These are phyloP conservation scores for Gonium pectorale DNA, from an alignment of 139 green algal species.

Conservation along the genomic window DNA sequence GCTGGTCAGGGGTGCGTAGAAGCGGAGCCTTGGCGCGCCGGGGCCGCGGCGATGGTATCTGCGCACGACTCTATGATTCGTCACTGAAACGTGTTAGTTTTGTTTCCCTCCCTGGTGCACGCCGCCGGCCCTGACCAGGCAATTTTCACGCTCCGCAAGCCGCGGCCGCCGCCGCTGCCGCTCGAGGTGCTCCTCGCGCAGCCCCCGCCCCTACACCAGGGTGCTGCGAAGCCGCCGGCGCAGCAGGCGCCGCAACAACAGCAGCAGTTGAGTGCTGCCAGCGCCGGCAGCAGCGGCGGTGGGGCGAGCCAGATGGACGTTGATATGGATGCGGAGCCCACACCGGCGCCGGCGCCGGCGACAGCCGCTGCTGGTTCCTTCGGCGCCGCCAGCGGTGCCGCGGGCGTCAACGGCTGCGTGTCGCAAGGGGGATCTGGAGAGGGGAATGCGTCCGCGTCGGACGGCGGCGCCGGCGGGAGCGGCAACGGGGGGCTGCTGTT, in stretches of 20 bases:
- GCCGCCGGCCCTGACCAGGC: not conserved
- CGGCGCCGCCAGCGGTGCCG: not conserved
- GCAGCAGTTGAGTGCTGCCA: too few relatives aligned
- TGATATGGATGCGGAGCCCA: not conserved
- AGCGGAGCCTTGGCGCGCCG: too few relatives aligned
- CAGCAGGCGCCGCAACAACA: not conserved
- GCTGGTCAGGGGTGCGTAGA: too few relatives aligned
- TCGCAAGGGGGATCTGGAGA: too few relatives aligned
- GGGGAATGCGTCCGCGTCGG: too few relatives aligned
- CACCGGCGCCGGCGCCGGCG: not conserved
- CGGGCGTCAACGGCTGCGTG: too few relatives aligned
- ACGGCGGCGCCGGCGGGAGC: too few relatives aligned
- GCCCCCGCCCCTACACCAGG: not conserved
- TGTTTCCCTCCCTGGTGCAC: too few relatives aligned
- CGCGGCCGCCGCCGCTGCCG: constrained; percentile 3
- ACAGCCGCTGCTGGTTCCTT: not conserved
- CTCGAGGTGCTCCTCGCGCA: constrained; percentile 2
- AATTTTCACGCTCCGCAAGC: constrained; percentile 18
- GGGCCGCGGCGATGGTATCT: too few relatives aligned
- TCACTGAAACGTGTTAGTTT: too few relatives aligned
- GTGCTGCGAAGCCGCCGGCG: not conserved
- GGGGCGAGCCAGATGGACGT: not conserved
- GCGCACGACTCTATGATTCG: too few relatives aligned
- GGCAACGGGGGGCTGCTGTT: not conserved
- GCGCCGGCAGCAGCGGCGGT: not conserved